Percentiles rank a stretch among this genome's conserved stretches.
Conservation (phyloP, 148 eudicot genomes). For the Amaranthus hypochondriacus region DNA sequence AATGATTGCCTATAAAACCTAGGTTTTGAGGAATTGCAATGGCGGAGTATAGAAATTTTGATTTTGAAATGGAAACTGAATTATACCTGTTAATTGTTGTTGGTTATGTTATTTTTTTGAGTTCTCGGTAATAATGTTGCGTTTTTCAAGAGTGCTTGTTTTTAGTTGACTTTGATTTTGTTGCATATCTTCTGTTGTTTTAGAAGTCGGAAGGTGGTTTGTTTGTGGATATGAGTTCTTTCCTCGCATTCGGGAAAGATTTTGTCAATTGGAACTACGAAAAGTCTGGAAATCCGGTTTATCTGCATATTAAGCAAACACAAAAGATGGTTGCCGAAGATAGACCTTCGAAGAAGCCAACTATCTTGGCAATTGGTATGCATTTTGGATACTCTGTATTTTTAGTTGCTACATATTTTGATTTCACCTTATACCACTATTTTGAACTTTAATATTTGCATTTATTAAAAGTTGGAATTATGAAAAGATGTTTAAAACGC, state of each 20-base stretch:
- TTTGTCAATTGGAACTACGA: constrained; percentile 81
- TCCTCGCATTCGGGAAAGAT: constrained; percentile 91
- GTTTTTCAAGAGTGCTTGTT: neutral
- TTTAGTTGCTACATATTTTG: too few species aligned
- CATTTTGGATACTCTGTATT: neutral
- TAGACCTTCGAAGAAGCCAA: constrained; percentile 90
- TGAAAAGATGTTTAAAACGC: too few species aligned
- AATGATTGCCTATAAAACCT: neutral
- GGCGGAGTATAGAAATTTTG: neutral
- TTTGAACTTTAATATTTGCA: too few species aligned
- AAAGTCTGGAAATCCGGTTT: constrained; percentile 83
- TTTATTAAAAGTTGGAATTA: too few species aligned
- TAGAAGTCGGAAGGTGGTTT: constrained; percentile 94
- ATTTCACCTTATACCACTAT: too few species aligned
- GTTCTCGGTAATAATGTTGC: neutral
- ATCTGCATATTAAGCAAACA: constrained; percentile 82
- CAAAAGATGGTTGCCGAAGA: constrained; percentile 78
- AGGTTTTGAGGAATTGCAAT: neutral
- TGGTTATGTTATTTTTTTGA: neutral
- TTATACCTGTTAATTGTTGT: neutral
- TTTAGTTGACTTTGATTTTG: neutral
- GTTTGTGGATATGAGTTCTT: constrained; percentile 80
- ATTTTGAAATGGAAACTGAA: neutral
- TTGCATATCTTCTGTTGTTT: neutral
- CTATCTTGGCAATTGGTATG: constrained; percentile 89